Percentiles rank a stretch among this genome's conserved stretches.
phyloP scores from a whole-genome alignment of 371 early-diverging fungal species.

The Umbelopsis sp. region DNA sequence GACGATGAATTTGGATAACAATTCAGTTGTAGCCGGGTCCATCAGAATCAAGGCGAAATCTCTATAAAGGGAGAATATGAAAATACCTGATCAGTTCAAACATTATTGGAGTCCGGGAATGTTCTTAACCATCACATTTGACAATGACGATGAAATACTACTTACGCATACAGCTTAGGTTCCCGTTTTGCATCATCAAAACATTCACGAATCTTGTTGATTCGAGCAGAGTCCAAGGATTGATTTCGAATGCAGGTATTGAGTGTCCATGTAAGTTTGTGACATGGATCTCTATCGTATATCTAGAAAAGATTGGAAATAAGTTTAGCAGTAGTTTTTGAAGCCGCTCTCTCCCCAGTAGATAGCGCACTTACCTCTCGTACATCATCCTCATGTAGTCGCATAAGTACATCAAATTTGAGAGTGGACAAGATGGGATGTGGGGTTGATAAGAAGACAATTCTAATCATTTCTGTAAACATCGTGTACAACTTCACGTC shows the following conservation, averaged over 20 bases:
- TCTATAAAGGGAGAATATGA: constrained; percentile 30
- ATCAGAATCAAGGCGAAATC: constrained; percentile 67
- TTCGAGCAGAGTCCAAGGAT: constrained; percentile 67
- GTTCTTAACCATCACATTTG: too few species aligned
- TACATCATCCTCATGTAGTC: constrained; percentile 64
- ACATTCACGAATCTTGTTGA: constrained; percentile 65
- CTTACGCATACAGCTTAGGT: constrained; percentile 66
- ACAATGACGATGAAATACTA: not conserved
- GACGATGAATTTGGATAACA: constrained; percentile 46
- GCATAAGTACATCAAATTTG: constrained; percentile 73
- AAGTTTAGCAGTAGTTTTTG: not conserved
- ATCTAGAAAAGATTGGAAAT: constrained; percentile 34
- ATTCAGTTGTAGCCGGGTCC: constrained; percentile 63
- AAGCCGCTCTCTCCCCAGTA: too few species aligned
- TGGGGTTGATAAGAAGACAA: constrained; percentile 60
- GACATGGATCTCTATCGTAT: constrained; percentile 57
- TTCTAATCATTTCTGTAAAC: constrained; percentile 59
- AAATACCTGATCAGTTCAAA: not conserved
- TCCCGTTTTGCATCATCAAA: constrained; percentile 62
- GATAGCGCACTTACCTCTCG: constrained; percentile 34
- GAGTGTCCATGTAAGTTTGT: constrained; percentile 67
- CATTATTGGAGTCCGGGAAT: not conserved
- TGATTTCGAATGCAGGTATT: constrained; percentile 71
- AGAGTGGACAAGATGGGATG: constrained; percentile 64
- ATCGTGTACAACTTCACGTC: constrained; percentile 62